A percentile compares a stretch with the other conserved stretches of the same genome.
These are phyloP conservation scores for Cupressus sempervirens DNA, from an alignment of 75 land plant genomes.

Conservation along the genomic window DNA sequence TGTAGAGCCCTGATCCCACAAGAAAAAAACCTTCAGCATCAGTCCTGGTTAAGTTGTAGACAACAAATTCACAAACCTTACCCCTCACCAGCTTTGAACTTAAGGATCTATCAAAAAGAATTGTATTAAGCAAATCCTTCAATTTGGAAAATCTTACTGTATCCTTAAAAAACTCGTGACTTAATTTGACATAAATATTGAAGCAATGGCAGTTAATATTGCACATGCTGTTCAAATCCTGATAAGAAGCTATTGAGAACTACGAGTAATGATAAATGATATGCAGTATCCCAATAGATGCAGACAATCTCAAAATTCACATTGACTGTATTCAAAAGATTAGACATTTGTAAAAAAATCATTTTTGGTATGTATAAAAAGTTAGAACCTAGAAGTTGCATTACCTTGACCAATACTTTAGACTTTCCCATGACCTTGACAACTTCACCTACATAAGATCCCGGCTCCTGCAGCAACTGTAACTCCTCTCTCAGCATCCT, in stretches of 20 bases:
- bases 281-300: neutral
- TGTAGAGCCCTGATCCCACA: too few species aligned
- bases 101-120: too few species aligned
- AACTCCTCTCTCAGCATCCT: constrained; percentile 81
- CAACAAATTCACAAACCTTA: too few species aligned
- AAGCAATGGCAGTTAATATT: neutral
- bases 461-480: constrained; percentile 93
- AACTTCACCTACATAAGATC: constrained; percentile 95
- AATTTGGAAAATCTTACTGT: neutral
- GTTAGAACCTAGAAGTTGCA: neutral
- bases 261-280: neutral
- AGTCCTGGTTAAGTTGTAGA: too few species aligned
- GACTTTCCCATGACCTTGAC: constrained; percentile 96
- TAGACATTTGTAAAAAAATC: neutral
- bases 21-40: too few species aligned
- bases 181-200: neutral
- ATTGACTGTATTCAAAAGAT: neutral
- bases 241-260: neutral
- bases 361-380: neutral
- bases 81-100: too few species aligned
- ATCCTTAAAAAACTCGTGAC: neutral
- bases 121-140: too few species aligned
- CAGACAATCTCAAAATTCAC: neutral
- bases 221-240: neutral
- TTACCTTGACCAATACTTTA: constrained; percentile 91